These are phyloP conservation scores for Hymenoscyphus salicellus DNA, from an alignment of 2,329 filamentous ascomycete genomes.

Conservation along the genomic window DNA sequence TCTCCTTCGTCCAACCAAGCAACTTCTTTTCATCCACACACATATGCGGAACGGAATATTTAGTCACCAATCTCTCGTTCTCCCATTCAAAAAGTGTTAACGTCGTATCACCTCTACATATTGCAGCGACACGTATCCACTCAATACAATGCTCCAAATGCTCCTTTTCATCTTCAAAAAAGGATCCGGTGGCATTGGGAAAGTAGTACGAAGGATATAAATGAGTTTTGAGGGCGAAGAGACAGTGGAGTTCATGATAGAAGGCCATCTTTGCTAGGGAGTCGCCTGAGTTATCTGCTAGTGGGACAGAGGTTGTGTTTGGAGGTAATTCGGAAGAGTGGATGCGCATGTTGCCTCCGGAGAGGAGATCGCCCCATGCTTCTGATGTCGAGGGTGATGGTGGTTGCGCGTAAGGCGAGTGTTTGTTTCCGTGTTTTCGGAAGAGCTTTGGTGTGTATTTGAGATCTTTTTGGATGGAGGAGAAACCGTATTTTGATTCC, in stretches of 20 bases:
- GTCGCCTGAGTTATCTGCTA: too few relatives aligned
- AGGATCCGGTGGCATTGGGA: not conserved
- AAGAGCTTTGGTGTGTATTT: not conserved
- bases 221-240: too few relatives aligned
- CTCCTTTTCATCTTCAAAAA: constrained; percentile 4
- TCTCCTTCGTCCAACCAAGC: too few relatives aligned
- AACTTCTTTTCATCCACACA: constrained; percentile 3
- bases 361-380: too few relatives aligned
- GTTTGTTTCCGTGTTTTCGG: constrained; percentile 3
- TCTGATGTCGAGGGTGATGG: too few relatives aligned
- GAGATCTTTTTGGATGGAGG: not conserved
- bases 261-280: too few relatives aligned
- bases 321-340: too few relatives aligned
- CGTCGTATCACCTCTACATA: not conserved
- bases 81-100: constrained; percentile 8
- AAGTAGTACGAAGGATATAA: too few relatives aligned
- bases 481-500: not conserved
- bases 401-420: not conserved
- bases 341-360: too few relatives aligned
- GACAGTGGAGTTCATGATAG: too few relatives aligned
- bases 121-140: constrained; percentile 1
- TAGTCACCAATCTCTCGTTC: constrained; percentile 5
- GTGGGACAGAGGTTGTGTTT: too few relatives aligned
- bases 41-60: constrained; percentile 9
- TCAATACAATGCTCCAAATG: constrained; percentile 10